Conservation (phyloP, 768 basidiomycete genomes). For the Clitopilus passeckerianus region DNA sequence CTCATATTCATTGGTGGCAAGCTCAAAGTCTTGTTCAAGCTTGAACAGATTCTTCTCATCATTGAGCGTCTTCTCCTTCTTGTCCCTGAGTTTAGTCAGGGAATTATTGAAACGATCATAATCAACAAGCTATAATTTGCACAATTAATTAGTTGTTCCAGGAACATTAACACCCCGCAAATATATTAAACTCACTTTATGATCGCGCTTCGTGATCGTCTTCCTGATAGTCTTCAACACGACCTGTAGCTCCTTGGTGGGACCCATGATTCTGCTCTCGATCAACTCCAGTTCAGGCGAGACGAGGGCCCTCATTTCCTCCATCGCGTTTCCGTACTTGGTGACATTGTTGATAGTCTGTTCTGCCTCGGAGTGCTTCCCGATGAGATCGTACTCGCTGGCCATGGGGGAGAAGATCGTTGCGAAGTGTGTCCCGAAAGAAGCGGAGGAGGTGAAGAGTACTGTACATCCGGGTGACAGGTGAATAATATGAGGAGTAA, state of each 20-base stretch:
- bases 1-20: constrained; percentile 89
- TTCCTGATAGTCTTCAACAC: constrained; percentile 89
- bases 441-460: constrained; percentile 59
- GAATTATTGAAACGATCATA: constrained; percentile 97
- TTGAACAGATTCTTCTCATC: constrained; percentile 99
- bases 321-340: constrained; percentile 67
- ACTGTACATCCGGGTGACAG: constrained; percentile 1
- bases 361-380: constrained; percentile 72
- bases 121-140: constrained; percentile 61
- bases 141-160: not conserved
- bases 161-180: not conserved
- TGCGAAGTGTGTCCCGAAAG: constrained; percentile 61
- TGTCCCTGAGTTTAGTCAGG: constrained; percentile 91
- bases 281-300: constrained; percentile 93
- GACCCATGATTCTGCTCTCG: constrained; percentile 77
- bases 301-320: constrained; percentile 75
- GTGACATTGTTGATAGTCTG: constrained; percentile 78
- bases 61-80: constrained; percentile 94
- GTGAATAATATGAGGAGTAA: not conserved
- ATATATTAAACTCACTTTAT: constrained; percentile 61
- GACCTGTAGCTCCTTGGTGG: constrained; percentile 84
- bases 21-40: constrained; percentile 96
- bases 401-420: constrained; percentile 60
- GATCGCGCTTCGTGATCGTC: constrained; percentile 93
- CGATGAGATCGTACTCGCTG: constrained; percentile 75